Percentiles rank a stretch among this genome's conserved stretches.
These are phyloP conservation scores for Trametes maxima DNA, from an alignment of 768 basidiomycete species.

Conservation along the genomic window DNA sequence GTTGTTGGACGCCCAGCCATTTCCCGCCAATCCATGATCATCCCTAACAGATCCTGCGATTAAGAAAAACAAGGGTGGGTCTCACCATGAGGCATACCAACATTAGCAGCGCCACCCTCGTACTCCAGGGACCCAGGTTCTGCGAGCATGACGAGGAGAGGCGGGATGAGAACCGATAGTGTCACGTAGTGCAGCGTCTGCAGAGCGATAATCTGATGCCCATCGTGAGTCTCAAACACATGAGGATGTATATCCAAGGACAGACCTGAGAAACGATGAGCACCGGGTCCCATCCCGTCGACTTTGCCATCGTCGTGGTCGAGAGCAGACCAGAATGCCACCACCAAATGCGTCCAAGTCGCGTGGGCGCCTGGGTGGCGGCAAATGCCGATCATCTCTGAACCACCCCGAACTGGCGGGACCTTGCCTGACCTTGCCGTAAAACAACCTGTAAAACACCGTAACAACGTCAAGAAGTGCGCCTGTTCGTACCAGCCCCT, in stretches of 20 bases:
- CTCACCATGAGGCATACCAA: slow-evolving; percentile 48
- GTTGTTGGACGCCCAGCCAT: slow-evolving; percentile 87
- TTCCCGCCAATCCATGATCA: slow-evolving; percentile 98
- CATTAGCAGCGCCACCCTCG: slow-evolving; percentile 79
- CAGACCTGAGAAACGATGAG: slow-evolving; percentile 84
- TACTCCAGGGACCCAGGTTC: slow-evolving; percentile 68
- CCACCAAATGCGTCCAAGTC: background rate
- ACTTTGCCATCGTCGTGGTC: slow-evolving; percentile 36
- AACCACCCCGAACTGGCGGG: background rate
- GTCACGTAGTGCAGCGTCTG: slow-evolving; percentile 95
- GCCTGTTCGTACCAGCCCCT: too few relatives aligned
- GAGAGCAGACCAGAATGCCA: background rate
- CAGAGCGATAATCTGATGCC: slow-evolving; percentile 82
- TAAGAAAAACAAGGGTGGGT: background rate
- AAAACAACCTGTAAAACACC: too few relatives aligned
- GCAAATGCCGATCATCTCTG: background rate
- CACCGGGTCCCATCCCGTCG: slow-evolving; percentile 85
- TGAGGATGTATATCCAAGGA: background rate
- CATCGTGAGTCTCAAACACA: background rate
- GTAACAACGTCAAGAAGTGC: too few relatives aligned
- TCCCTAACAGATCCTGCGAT: slow-evolving; percentile 45
- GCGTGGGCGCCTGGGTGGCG: background rate
- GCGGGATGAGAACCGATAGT: slow-evolving; percentile 79
- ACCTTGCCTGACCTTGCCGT: too few relatives aligned
- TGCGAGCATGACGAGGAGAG: slow-evolving; percentile 74